A percentile compares a stretch with the other conserved stretches of the same genome.
phyloP scores from a whole-genome alignment of 2,329 filamentous ascomycete species.

The Penicillium polonicum region DNA sequence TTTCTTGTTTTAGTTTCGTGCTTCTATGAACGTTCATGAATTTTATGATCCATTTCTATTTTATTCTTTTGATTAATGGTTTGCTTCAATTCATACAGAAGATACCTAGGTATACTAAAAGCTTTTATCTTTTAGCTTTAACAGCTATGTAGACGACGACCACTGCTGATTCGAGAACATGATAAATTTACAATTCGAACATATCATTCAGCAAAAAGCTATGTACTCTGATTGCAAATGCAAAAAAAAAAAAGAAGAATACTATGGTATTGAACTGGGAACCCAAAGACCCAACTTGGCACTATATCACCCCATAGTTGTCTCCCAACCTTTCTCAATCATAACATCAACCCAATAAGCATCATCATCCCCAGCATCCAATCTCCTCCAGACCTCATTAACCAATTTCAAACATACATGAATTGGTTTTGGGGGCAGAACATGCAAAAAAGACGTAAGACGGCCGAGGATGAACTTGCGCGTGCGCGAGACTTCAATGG shows the following conservation, averaged over 20 bases:
- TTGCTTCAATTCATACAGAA: no score
- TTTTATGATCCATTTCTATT: background rate
- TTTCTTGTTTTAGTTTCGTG: background rate
- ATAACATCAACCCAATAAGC: slow-evolving; percentile 58
- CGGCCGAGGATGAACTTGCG: slow-evolving; percentile 52
- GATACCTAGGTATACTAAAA: no score
- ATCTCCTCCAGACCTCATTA: slow-evolving; percentile 53
- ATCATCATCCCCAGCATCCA: slow-evolving; percentile 48
- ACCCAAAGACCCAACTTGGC: background rate
- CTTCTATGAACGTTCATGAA: background rate
- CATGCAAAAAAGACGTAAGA: slow-evolving; percentile 47
- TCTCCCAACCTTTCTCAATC: slow-evolving; percentile 58
- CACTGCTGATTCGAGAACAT: no score
- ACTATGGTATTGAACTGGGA: background rate
- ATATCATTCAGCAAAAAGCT: background rate
- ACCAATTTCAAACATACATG: slow-evolving; percentile 52
- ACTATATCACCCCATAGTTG: slow-evolving; percentile 47
- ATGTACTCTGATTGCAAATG: background rate
- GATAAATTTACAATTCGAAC: background rate
- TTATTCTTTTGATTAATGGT: background rate
- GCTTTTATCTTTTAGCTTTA: no score
- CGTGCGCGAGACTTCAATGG: slow-evolving; percentile 49
- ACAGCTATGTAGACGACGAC: no score
- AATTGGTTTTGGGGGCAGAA: slow-evolving; percentile 54
- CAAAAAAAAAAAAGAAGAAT: background rate